phyloP scores from a whole-genome alignment of 305 asterid species.

The Solanum hybrid region DNA sequence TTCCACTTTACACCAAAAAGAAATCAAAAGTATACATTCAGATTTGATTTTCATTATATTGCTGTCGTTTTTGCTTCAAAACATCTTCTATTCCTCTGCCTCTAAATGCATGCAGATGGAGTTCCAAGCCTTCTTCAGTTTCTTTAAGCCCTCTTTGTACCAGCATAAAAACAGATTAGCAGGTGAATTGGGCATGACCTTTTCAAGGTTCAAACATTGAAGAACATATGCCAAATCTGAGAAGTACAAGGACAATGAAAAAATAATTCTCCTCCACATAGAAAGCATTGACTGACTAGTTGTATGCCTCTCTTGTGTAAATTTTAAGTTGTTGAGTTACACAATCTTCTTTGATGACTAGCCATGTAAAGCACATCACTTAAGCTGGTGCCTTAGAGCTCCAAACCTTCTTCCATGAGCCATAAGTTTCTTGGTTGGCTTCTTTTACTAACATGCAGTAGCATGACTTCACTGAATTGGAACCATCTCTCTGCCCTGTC shows the following conservation, averaged over 20 bases:
- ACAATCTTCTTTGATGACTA: background rate
- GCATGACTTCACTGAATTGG: background rate
- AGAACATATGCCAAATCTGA: background rate
- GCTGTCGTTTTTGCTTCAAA: background rate
- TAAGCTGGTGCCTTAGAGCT: background rate
- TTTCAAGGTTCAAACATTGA: background rate
- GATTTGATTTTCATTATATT: background rate
- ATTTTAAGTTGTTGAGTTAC: background rate
- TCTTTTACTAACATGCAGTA: background rate
- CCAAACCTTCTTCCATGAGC: background rate
- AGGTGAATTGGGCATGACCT: background rate
- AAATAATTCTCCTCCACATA: background rate
- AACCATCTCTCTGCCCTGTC: background rate
- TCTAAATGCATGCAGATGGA: background rate
- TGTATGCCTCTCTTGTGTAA: background rate
- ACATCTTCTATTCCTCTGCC: background rate
- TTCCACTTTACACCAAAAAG: background rate
- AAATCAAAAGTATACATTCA: background rate
- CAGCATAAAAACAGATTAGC: background rate
- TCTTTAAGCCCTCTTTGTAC: background rate
- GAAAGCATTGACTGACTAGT: background rate
- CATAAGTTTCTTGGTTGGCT: background rate
- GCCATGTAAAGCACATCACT: background rate
- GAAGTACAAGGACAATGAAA: background rate
- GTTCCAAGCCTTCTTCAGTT: slow-evolving; percentile 1